Percentiles rank a stretch among this genome's conserved stretches.
phyloP scores from a whole-genome alignment of 495 filamentous ascomycete genomes.

The Aspergillus kassunensis region DNA sequence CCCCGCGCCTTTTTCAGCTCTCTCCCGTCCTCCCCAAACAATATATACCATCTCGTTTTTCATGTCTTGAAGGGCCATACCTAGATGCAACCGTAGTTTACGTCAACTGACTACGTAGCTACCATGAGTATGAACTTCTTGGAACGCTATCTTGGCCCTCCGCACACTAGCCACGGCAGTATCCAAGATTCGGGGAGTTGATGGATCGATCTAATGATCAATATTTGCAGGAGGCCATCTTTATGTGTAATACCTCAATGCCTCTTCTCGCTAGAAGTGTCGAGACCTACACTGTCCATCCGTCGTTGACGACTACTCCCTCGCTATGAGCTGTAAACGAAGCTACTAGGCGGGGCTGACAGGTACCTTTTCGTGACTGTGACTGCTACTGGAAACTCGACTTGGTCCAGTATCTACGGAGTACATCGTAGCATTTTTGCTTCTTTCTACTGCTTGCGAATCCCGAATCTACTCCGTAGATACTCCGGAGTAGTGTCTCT shows the following conservation, averaged over 20 bases:
- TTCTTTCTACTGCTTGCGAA: background rate
- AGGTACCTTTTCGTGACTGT: conserved; percentile 1
- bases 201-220: background rate
- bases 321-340: background rate
- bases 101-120: background rate
- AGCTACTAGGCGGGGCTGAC: conserved; percentile 1
- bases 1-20: too few relatives aligned
- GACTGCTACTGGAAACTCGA: background rate
- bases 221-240: too few relatives aligned
- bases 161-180: conserved; percentile 8
- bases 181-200: background rate
- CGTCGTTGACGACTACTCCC: background rate
- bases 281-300: background rate
- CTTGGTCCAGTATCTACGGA: background rate
- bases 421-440: background rate
- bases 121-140: too few relatives aligned
- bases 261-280: too few relatives aligned
- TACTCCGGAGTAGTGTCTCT: background rate
- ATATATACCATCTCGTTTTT: too few relatives aligned
- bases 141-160: background rate
- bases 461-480: background rate
- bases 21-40: too few relatives aligned
- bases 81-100: too few relatives aligned
- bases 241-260: background rate
- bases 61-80: too few relatives aligned